Evolutionary conservation across 2,329 filamentous ascomycete genomes (phyloP), one percentile per base, ranked within the genome.

Genomic region (Xylaria sp.): DNA sequence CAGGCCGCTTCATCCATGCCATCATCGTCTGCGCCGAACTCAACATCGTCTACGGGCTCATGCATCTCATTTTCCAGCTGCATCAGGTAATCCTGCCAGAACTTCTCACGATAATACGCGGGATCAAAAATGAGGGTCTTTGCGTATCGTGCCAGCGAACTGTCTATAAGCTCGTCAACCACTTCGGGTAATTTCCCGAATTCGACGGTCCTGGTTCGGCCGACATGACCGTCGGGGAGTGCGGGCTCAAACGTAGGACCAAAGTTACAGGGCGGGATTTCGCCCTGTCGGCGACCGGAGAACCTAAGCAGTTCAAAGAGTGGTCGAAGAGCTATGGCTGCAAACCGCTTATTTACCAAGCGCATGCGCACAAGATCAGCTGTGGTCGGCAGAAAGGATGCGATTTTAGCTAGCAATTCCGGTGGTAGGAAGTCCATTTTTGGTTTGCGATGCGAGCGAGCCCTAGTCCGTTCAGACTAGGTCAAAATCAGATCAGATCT

Each of bases 41-140:
- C 52, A 8, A 48, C 59, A 56, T 69, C 69, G 28, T 71, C 63
- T 36, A 65, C 31, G 6, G 64, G 57, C 58, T 70, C 64, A 28
- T 70, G 39, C 64, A 70, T 58, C 25, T 68, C 46, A 51, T 62
- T 58, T 36, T 64, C 43, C 2, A 71, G 36, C 5, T 41, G 51
- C 23, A 59, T 51, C 2, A 54, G n/a, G 23, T 71, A 72, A 43
- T 71, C 70, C 36, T 33, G 49, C 68, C 65, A 72, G 31, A 72
- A 72, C 1, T 41, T 61, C 49, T 55, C 39, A 56, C 66, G 65
- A 41, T 71, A 72, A n/a, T 69, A 71, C n/a, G 68, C 68, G 23
- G 70, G 70, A 15, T 68, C 68, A 57, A 72, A 72, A 18, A 67
- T 31, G 23, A 72, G 62, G 9, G 48, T 69, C 56, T 65, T 71